These are phyloP conservation scores for Maudiozyma serrabonitensis DNA, from an alignment of 805 yeast genomes.

Conservation along the genomic window DNA sequence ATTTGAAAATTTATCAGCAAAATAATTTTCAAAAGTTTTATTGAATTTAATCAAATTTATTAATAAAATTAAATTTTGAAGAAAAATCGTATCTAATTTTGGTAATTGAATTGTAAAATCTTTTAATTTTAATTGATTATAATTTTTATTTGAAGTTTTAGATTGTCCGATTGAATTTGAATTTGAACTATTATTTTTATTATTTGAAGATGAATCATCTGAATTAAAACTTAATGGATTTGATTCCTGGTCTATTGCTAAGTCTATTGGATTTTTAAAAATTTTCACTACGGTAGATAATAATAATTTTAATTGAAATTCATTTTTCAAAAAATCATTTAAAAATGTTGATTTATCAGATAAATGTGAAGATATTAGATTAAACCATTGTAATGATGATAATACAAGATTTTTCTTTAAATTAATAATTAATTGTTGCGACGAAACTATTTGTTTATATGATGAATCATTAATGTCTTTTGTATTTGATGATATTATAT, in stretches of 20 bases:
- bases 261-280: slow-evolving; percentile 37
- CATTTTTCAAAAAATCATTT: slow-evolving; percentile 40
- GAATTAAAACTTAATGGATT: slow-evolving; percentile 25
- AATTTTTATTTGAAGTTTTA: slow-evolving; percentile 2
- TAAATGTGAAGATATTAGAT: slow-evolving; percentile 32
- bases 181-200: not conserved
- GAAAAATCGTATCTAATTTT: slow-evolving; percentile 39
- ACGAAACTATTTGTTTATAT: slow-evolving; percentile 3
- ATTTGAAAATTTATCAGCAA: slow-evolving; percentile 39
- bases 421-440: slow-evolving; percentile 13
- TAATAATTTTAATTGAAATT: slow-evolving; percentile 43
- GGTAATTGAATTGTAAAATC: slow-evolving; percentile 19
- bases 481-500: not conserved
- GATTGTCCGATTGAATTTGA: not conserved
- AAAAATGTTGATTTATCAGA: slow-evolving; percentile 1
- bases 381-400: slow-evolving; percentile 51
- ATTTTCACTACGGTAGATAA: slow-evolving; percentile 39
- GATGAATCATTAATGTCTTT: not conserved
- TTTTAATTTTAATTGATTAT: not conserved
- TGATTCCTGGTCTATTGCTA: slow-evolving; percentile 31
- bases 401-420: slow-evolving; percentile 39
- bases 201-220: slow-evolving; percentile 1
- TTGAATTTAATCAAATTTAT: slow-evolving; percentile 80
- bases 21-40: slow-evolving; percentile 37
- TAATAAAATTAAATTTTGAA: slow-evolving; percentile 50